phyloP scores from a whole-genome alignment of 768 basidiomycete species.

The Lyophyllum atratum region DNA sequence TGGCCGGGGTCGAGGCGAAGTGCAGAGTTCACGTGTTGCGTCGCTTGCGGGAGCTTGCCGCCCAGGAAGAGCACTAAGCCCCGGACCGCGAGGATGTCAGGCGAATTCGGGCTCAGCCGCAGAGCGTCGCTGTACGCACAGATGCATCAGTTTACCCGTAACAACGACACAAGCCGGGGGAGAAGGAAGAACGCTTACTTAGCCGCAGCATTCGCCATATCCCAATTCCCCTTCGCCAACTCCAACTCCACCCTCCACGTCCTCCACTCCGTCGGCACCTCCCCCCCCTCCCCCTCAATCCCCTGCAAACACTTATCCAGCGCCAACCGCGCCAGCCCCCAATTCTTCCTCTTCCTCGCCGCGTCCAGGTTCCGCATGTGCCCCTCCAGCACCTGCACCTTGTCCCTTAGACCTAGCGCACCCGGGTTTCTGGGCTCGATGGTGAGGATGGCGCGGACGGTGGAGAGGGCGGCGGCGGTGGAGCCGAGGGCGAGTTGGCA shows the following conservation, averaged over 20 bases:
- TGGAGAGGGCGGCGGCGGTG: conserved; percentile 64
- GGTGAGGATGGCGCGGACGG: conserved; percentile 59
- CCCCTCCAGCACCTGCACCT: conserved; percentile 59
- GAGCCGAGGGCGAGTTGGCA: conserved; percentile 84
- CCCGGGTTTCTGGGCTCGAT: conserved; percentile 63
- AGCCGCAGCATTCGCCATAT: conserved; percentile 71
- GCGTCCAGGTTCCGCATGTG: conserved; percentile 66
- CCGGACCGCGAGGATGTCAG: conserved; percentile 77
- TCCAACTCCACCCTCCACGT: conserved; percentile 80
- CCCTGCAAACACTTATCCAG: conserved; percentile 75
- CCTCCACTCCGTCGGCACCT: conserved; percentile 80
- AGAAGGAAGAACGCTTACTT: conserved; percentile 50
- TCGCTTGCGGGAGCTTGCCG: conserved; percentile 68
- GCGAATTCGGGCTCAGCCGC: conserved; percentile 69
- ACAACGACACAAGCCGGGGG: too few relatives aligned
- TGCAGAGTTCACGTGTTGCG: conserved; percentile 71
- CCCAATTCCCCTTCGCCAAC: conserved; percentile 68
- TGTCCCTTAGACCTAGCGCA: conserved; percentile 61
- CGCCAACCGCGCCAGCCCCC: conserved; percentile 78
- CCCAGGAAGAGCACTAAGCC: conserved; percentile 78
- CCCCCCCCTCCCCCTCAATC: conserved; percentile 75
- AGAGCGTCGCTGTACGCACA: conserved; percentile 62
- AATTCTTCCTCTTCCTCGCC: conserved; percentile 62
- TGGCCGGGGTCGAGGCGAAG: conserved; percentile 80
- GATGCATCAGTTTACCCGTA: background rate